Conservation (phyloP, 805 yeast species). For the Cyberlindnera galapagoensis region DNA sequence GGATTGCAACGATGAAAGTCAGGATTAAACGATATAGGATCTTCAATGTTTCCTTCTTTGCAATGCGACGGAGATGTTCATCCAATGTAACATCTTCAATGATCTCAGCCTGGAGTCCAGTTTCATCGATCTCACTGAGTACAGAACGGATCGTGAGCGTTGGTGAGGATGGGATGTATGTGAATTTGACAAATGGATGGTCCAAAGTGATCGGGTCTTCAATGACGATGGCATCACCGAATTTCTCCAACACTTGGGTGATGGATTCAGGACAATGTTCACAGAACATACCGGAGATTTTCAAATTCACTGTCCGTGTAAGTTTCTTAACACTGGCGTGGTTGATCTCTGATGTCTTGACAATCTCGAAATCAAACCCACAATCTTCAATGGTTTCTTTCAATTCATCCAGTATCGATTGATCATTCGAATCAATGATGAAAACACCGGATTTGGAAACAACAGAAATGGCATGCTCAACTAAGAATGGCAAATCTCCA, state of each 20-base stretch:
- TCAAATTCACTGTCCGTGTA: conserved; percentile 51
- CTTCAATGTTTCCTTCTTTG: conserved; percentile 40
- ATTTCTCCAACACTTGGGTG: conserved; percentile 39
- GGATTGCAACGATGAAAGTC: conserved; percentile 50
- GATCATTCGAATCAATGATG: conserved; percentile 38
- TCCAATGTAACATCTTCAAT: conserved; percentile 54
- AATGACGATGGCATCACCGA: conserved; percentile 52
- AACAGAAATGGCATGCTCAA: conserved; percentile 46
- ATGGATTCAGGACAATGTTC: conserved; percentile 59
- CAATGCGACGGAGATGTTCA: conserved; percentile 49
- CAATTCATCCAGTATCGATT: conserved; percentile 32
- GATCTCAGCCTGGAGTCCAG: conserved; percentile 46
- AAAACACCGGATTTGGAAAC: conserved; percentile 62
- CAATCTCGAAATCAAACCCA: conserved; percentile 55
- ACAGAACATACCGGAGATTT: conserved; percentile 63
- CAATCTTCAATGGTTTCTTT: conserved; percentile 52
- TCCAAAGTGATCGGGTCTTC: conserved; percentile 48
- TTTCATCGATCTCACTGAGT: conserved; percentile 38
- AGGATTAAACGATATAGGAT: conserved; percentile 41
- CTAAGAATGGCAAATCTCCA: conserved; percentile 42
- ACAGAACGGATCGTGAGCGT: conserved; percentile 50
- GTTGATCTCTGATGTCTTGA: conserved; percentile 37
- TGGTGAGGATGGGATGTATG: conserved; percentile 55
- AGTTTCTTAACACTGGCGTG: conserved; percentile 41
- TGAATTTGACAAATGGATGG: conserved; percentile 54